Evolutionary conservation across 305 asterid species (phyloP).

Genomic region (Petunia hybrid): DNA sequence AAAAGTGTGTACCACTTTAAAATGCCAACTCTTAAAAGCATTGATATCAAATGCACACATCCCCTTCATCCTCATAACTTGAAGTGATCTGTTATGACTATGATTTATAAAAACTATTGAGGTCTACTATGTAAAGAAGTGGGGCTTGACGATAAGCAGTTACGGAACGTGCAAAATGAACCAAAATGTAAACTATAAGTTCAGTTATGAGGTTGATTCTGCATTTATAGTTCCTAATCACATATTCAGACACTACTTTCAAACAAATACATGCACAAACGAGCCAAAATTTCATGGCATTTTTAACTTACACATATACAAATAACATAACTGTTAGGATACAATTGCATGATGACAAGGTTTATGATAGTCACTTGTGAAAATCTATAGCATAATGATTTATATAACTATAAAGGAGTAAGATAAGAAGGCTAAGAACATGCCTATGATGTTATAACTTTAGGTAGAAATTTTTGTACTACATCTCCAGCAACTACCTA

Average conservation of each 20-base stretch:
- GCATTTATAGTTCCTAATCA: background rate
- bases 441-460: conserved; percentile 10
- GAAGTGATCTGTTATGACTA: background rate
- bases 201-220: background rate
- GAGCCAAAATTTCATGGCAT: background rate
- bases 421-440: background rate
- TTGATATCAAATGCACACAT: too few relatives aligned
- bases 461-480: conserved; percentile 31
- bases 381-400: background rate
- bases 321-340: background rate
- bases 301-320: background rate
- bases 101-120: background rate
- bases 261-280: background rate
- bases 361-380: background rate
- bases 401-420: background rate
- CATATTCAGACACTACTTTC: background rate
- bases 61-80: background rate
- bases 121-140: background rate
- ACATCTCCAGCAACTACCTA: conserved; percentile 72
- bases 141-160: background rate
- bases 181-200: too few relatives aligned
- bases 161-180: background rate
- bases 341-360: background rate
- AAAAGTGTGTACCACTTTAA: too few relatives aligned
- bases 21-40: too few relatives aligned